Evolutionary conservation across 495 filamentous ascomycete species (phyloP), one percentile per base, ranked within the genome.

Genomic region (Neurospora africana): DNA sequence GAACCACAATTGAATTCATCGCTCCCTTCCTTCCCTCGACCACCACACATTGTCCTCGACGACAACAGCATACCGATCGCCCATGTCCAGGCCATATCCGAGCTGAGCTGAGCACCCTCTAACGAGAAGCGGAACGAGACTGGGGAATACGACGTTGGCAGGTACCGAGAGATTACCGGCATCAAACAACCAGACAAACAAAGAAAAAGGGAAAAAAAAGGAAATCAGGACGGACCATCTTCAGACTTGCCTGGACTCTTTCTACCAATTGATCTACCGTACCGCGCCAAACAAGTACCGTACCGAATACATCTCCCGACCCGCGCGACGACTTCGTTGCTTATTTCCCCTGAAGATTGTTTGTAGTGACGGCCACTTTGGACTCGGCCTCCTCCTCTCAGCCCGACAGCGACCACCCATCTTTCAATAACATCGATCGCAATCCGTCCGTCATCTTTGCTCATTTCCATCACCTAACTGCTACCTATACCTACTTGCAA

Each of bases 11-110:
- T 71, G 58, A 47, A 69, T 67, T 37, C 70, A 47, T 65, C 70
- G 71, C 72, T 35, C 38, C 35, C 70, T 71, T 71, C 68, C 69
- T 70, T 74, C 67, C 41, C 53, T 58, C 75, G 69, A 75, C 74
- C 40, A n/a, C n/a, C n/a, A n/a, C n/a, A 71, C 13, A 68, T 33
- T 58, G 17, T 39, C 37, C 68, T 40, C 69, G 69, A 70, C 71
- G 71, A 76, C 73, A 33, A 76, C 73, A 65, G 7, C 27, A 19
- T 19, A 65, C 53, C 53, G 53, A 33, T 9, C 8, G 53, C 21
- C 47, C 47, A 58, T 27, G 47, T 27, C 47, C 21, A 27, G 47
- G 21, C 21, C 47, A 19, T 19, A 30, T 33, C 53, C 27, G 53
- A 65, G 53, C 53, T 65, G 27, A 65, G 53, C 53, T 65, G 53